Evolutionary conservation across 2,329 filamentous ascomycete genomes (phyloP), one percentile per base, ranked within the genome.

Genomic region (Pyricularia grisea): DNA sequence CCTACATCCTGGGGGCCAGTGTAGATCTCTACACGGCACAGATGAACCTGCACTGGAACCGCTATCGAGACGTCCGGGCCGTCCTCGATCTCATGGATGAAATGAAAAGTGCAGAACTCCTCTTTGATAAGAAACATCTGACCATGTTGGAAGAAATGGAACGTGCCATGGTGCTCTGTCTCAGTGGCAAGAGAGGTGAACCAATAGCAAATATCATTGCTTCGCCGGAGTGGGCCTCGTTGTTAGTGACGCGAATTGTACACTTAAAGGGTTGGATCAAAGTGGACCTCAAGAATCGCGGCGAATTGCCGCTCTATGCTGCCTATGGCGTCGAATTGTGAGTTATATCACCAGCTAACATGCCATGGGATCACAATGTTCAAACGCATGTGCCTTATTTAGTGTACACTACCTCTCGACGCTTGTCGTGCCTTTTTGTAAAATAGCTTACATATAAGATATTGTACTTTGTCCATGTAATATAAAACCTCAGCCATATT

Each of bases 11-110:
- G 0, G 91, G 90, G 66, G 89, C 87, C 6, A 88, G 88, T 23
- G 90, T 90, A 0, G 80, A 84, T 0, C 86, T 94, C 61, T 94
- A 92, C 80, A 89, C 90, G 74, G 82, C 87, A 66, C 82, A 93
- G 42, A 81, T 92, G 28, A 77, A 81, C 17, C 83, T 89, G 27
- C 81, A 87, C 69, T 92, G 89, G 87, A 77, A 79, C 42, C 84
- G 86, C 12, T 85, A 87, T 71, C 83, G 86, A 27, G 87, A 92
- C 73, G 80, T 87, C 2, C 72, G 74, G 3, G 81, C 81, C 0
- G 84, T 90, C 28, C 77, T 88, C 67, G 79, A 82, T 4, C 76
- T 90, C 1, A 78, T 92, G 5, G 81, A 84, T 61, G 89, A 92
- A 78, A 92, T 92, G 90, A 83, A 85, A 60, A 80, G 84, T 42